Base-by-base conservation (phyloP, 1,284 basidiomycete genomes). In the Xerocomus minutiporus region DNA sequence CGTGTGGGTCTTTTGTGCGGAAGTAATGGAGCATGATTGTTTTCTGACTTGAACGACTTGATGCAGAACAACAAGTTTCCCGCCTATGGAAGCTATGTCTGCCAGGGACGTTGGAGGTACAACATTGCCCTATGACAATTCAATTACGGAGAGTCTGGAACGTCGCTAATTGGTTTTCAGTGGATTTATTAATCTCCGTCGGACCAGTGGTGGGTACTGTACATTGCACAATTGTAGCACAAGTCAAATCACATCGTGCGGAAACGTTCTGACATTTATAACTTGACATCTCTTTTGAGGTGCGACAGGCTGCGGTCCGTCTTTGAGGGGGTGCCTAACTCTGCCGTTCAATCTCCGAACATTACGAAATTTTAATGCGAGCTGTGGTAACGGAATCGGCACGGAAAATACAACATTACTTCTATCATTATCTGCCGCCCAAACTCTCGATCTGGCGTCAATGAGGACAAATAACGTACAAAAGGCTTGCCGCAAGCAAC, bases 391-490 rank as follows among this genome's bases (percentile, higher is more conserved):
- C 46, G 46, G 23, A 36, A 47, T 29, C 32, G 35, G 47, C 41
- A 47, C 61, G 49, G 47, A 56, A 59, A 44, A 47, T 31, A 26
- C 39, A 47, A 51, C 25, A 57, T 57, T 54, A 45, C 25, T 50
- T 45, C 34, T 35, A 4, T n/a, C 41, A 11, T 8, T 47, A 5
- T 38, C 34, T 51, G 35, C 56, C 48, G 45, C 52, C 49, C 54
- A 15, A 60, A 56, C 53, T 41, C 42, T 57, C 60, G 56, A 62
- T 66, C 61, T 52, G 31, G 46, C 38, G 43, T 64, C 64, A 67
- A 67, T 62, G 66, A 60, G 55, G 50, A 60, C 66, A 68, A 68
- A 65, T 58, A 68, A 67, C 55, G 53, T 67, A 65, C 62, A 68
- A 67, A 64, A 68, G 29, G 51, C 56, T 54, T 8, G 34, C 39